These are phyloP conservation scores for Silene uniflora DNA, from an alignment of 148 eudicot species.

Conservation along the genomic window DNA sequence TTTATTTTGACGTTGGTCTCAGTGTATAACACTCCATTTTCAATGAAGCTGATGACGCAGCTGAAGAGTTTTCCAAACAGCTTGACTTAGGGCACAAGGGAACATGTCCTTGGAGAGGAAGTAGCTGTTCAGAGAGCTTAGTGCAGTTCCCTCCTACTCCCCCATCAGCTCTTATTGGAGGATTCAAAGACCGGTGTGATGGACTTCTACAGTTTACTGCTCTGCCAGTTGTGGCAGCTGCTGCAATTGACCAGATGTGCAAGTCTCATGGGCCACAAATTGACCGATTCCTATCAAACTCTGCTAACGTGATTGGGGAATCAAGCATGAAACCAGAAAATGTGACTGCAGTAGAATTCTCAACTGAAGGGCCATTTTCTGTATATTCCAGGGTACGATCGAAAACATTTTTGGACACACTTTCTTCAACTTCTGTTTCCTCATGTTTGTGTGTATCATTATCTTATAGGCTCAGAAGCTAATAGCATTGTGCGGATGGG, in stretches of 20 bases:
- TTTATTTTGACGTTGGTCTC: background rate
- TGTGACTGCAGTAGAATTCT: constrained; percentile 38
- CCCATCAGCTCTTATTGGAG: constrained; percentile 89
- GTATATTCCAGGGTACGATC: constrained; percentile 69
- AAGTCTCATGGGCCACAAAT: constrained; percentile 65
- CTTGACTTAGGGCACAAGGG: constrained; percentile 74
- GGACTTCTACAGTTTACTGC: constrained; percentile 85
- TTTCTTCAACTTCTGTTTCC: constrained; percentile 16
- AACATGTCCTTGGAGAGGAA: constrained; percentile 92
- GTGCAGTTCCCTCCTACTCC: constrained; percentile 99
- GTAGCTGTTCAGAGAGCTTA: constrained; percentile 88
- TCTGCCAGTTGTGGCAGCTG: constrained; percentile 78
- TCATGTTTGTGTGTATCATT: background rate
- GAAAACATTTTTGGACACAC: background rate
- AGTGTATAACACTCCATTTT: constrained; percentile 6
- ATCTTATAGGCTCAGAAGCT: constrained; percentile 76
- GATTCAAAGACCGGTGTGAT: constrained; percentile 97
- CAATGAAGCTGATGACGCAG: constrained; percentile 55
- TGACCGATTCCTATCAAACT: constrained; percentile 68
- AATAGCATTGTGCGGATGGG: constrained; percentile 98
- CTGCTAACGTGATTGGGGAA: constrained; percentile 50
- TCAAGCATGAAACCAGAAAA: constrained; percentile 54
- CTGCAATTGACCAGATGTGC: constrained; percentile 78
- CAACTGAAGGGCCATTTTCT: constrained; percentile 59
- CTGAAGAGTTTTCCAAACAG: constrained; percentile 67